Evolutionary conservation across 2,329 filamentous ascomycete species (phyloP), one percentile per base, ranked within the genome.

Genomic region (Aspergillus unguis): DNA sequence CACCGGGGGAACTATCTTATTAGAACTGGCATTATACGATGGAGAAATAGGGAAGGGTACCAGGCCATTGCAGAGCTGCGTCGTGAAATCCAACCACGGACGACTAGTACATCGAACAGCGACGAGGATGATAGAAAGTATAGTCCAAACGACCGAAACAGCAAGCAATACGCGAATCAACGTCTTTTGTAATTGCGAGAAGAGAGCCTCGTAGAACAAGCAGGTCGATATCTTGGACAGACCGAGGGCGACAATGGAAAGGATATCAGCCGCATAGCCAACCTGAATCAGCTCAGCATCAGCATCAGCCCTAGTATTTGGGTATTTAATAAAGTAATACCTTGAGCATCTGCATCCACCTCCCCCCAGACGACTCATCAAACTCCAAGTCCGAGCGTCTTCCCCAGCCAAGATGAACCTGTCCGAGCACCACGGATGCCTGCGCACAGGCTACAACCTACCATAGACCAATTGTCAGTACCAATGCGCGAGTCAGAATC

Each of bases 401-500:
- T 4, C 76, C 76, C 57, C 75, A 73, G 2, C 76, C 75, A 40
- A 65, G 57, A 7, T 65, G 56, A 1, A 76, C 66, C 42, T 70
- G 67, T 0, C 66, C 54, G 28, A 77, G 72, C 0, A 74, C 64
- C 5, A 73, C 45, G 1, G 66, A 63, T 4, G 68, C 66, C 57
- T 78, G 75, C 4, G 69, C 52, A 3, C 70, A 58, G 5, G 69
- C 63, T 26, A 73, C 53, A 4, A 64, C 26, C 73, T 74, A 53
- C 26, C 26, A 5, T 11, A 42, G n/a, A 9, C 38, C 26, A 27
- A 31, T 31, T 8, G 8, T 26, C 11, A 7, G 9, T 26, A 29
- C 35, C 11, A 23, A 11, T 26, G 28, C 49, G 29, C 52, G 36
- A 27, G 25, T 9, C 5, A 9, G 10, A n/a, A 37, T 5, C 40